Conservation (phyloP, 1,284 basidiomycete species). For the Veloboletus limbatus region DNA sequence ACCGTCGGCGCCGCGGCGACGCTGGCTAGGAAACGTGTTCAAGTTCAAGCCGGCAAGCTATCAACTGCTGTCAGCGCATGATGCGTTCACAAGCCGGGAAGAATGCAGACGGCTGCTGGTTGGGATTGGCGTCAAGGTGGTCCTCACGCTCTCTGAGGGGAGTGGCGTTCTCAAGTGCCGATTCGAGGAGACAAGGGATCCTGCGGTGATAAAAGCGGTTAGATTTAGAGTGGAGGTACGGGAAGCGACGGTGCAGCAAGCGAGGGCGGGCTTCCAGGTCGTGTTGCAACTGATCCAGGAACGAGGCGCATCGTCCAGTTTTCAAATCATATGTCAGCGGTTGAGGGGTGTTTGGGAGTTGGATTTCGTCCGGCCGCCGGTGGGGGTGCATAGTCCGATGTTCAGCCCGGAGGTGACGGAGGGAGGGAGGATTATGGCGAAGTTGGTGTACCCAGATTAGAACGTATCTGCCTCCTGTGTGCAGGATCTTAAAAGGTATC, state of each 20-base stretch:
- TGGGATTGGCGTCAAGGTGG: slow-evolving; percentile 65
- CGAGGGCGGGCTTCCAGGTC: slow-evolving; percentile 49
- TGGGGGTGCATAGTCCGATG: slow-evolving; percentile 19
- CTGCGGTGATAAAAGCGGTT: slow-evolving; percentile 56
- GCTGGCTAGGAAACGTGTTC: slow-evolving; percentile 90
- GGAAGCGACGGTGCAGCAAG: slow-evolving; percentile 42
- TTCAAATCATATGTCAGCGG: slow-evolving; percentile 70
- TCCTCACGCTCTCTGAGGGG: slow-evolving; percentile 62
- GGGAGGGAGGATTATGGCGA: slow-evolving; percentile 23
- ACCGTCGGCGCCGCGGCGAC: slow-evolving; percentile 57
- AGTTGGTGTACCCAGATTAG: slow-evolving; percentile 26
- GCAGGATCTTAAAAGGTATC: slow-evolving; percentile 16
- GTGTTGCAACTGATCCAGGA: slow-evolving; percentile 75
- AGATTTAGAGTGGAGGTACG: slow-evolving; percentile 79
- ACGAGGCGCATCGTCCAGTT: slow-evolving; percentile 78
- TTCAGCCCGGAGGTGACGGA: slow-evolving; percentile 22
- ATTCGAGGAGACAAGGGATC: slow-evolving; percentile 56
- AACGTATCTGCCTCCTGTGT: slow-evolving; percentile 1
- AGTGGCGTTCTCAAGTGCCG: slow-evolving; percentile 68
- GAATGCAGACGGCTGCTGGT: slow-evolving; percentile 75
- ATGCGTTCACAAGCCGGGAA: slow-evolving; percentile 65
- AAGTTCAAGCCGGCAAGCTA: slow-evolving; percentile 75
- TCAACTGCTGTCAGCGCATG: slow-evolving; percentile 62
- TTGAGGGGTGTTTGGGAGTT: slow-evolving; percentile 73
- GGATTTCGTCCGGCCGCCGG: slow-evolving; percentile 34